Evolutionary conservation across 2,329 filamentous ascomycete species (phyloP).

Genomic region (Aspergillus carbonarius): DNA sequence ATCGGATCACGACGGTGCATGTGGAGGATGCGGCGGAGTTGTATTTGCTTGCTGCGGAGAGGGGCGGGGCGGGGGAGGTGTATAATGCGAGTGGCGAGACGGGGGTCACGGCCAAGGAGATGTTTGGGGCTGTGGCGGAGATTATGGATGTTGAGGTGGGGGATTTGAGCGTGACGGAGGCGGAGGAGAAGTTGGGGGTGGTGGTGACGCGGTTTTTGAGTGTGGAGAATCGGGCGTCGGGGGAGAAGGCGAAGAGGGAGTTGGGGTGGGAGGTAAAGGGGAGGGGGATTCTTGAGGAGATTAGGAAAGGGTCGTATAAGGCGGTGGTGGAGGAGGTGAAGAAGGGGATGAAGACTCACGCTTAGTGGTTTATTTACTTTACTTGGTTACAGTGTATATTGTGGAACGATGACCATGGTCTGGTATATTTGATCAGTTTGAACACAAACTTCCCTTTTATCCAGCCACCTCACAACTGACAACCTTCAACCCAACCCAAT

Average conservation of each 20-base stretch:
- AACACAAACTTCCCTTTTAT: too few relatives aligned
- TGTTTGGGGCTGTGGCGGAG: constrained; percentile 34
- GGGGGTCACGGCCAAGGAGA: constrained; percentile 23
- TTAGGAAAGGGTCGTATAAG: constrained; percentile 26
- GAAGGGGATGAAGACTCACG: too few relatives aligned
- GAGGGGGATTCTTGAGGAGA: constrained; percentile 29
- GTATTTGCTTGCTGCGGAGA: constrained; percentile 42
- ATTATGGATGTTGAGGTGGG: constrained; percentile 33
- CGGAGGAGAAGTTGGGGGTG: constrained; percentile 29
- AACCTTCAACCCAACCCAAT: too few relatives aligned
- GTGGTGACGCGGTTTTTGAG: constrained; percentile 26
- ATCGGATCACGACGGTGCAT: constrained; percentile 41
- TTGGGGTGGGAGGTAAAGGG: constrained; percentile 38
- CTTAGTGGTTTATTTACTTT: too few relatives aligned
- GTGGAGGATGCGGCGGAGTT: constrained; percentile 39
- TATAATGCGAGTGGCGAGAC: constrained; percentile 42
- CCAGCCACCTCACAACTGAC: too few relatives aligned
- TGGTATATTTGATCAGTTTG: too few relatives aligned
- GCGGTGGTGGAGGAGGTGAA: constrained; percentile 13
- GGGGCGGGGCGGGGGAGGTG: constrained; percentile 33
- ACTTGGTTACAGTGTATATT: neutral
- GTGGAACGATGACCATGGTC: too few relatives aligned
- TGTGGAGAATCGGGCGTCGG: constrained; percentile 36
- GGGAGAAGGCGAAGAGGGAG: constrained; percentile 35
- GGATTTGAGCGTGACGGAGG: constrained; percentile 30